Conservation (phyloP, 176 grass and related monocot species). For the Metroxylon sagu region DNA sequence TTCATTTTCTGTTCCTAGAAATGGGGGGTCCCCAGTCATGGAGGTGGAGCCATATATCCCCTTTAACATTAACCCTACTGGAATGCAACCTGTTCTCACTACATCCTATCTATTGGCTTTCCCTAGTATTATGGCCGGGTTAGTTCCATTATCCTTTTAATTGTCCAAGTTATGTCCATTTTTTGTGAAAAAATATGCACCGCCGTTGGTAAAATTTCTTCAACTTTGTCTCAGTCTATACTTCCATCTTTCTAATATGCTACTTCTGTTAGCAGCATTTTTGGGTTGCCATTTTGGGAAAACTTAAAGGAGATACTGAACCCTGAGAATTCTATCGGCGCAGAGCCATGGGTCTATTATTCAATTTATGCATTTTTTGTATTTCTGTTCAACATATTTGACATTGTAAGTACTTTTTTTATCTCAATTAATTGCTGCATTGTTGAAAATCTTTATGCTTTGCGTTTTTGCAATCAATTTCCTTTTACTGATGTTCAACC, state of each 20-base stretch:
- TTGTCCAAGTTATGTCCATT: background rate
- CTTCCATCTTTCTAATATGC: conserved; percentile 26
- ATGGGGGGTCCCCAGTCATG: conserved; percentile 52
- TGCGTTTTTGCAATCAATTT: too few relatives aligned
- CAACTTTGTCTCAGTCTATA: background rate
- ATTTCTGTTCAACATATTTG: conserved; percentile 97
- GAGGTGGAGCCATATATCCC: conserved; percentile 97
- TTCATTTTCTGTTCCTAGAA: conserved; percentile 17
- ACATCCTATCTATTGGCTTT: conserved; percentile 83
- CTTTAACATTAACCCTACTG: conserved; percentile 94
- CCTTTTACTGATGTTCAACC: too few relatives aligned
- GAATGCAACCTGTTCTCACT: conserved; percentile 92
- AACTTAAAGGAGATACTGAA: conserved; percentile 75
- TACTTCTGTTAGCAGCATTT: conserved; percentile 55
- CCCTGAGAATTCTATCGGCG: conserved; percentile 57
- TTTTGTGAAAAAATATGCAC: conserved; percentile 2
- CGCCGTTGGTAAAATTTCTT: too few relatives aligned
- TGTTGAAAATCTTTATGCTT: too few relatives aligned
- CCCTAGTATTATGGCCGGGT: conserved; percentile 93
- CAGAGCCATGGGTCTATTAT: conserved; percentile 79
- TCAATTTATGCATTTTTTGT: conserved; percentile 69
- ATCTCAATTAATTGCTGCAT: conserved; percentile 8
- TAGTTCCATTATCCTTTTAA: background rate
- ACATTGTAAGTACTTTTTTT: conserved; percentile 76
- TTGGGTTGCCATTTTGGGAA: conserved; percentile 60